phyloP scores from a whole-genome alignment of 2,329 filamentous ascomycete genomes.

The Beauveria sp. region DNA sequence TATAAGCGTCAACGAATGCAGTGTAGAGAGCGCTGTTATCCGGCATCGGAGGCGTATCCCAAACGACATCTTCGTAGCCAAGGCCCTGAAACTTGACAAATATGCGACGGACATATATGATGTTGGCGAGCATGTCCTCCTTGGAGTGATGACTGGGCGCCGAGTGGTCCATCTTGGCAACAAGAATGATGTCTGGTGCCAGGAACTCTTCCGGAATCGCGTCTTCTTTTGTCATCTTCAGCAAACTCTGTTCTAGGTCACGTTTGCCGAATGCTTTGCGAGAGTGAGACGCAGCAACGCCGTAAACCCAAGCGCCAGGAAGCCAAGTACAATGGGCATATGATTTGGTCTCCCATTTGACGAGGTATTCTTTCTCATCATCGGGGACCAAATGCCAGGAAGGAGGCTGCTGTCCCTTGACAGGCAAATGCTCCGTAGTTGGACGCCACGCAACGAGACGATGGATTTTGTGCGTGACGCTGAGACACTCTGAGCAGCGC shows the following conservation, averaged over 20 bases:
- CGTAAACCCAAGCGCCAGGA: slow-evolving; percentile 82
- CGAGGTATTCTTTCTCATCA: slow-evolving; percentile 80
- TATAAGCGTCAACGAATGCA: slow-evolving; percentile 76
- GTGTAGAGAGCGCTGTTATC: slow-evolving; percentile 61
- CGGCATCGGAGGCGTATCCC: slow-evolving; percentile 70
- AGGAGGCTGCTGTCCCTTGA: slow-evolving; percentile 10
- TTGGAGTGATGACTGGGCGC: slow-evolving; percentile 49
- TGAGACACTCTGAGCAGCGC: slow-evolving; percentile 71
- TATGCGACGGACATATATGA: slow-evolving; percentile 64
- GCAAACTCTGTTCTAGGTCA: slow-evolving; percentile 47
- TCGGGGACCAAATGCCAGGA: slow-evolving; percentile 38
- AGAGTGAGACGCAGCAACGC: slow-evolving; percentile 55
- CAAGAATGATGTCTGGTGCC: slow-evolving; percentile 80
- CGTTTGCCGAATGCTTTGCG: slow-evolving; percentile 70
- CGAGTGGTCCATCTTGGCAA: slow-evolving; percentile 51
- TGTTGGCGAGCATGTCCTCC: slow-evolving; percentile 62
- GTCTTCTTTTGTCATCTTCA: slow-evolving; percentile 63
- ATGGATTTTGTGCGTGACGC: slow-evolving; percentile 59
- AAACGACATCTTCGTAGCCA: slow-evolving; percentile 82
- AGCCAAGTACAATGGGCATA: slow-evolving; percentile 83
- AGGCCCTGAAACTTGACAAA: slow-evolving; percentile 91
- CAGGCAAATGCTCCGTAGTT: slow-evolving; percentile 15
- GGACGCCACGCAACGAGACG: slow-evolving; percentile 87
- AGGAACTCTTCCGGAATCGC: slow-evolving; percentile 85
- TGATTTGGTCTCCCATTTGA: slow-evolving; percentile 78